Conservation (phyloP, 345 rosid genomes). For the Psidium friedrichsthalianum region DNA sequence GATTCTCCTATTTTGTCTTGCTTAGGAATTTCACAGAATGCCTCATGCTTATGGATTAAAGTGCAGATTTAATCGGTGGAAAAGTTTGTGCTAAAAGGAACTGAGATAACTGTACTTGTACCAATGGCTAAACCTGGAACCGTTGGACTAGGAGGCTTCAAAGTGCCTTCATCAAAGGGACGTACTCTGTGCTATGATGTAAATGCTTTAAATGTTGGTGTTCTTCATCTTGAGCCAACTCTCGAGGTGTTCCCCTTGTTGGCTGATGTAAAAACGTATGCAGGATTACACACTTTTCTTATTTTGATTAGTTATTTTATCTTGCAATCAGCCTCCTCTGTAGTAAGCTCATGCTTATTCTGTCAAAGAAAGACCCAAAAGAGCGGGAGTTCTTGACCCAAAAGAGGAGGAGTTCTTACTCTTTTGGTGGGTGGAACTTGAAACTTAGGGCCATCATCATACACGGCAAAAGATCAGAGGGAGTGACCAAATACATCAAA, state of each 20-base stretch:
- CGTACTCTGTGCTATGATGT: constrained; percentile 88
- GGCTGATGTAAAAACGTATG: constrained; percentile 75
- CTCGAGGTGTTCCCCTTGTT: constrained; percentile 90
- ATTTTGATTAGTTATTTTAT: neutral
- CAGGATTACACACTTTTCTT: constrained; percentile 1
- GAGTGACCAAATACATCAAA: too few species aligned
- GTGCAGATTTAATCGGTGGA: constrained; percentile 98
- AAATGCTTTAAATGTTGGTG: constrained; percentile 90
- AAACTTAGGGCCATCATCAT: too few species aligned
- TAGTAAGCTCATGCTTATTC: neutral
- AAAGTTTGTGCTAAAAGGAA: constrained; percentile 86
- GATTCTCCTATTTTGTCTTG: neutral
- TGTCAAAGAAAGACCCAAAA: neutral
- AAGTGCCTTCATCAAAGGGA: constrained; percentile 94
- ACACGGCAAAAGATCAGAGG: too few species aligned
- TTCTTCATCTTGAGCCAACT: constrained; percentile 93
- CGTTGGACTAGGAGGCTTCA: constrained; percentile 98
- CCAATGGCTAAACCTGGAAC: constrained; percentile 94
- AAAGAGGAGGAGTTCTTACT: neutral
- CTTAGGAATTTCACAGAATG: neutral
- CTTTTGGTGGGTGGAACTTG: too few species aligned
- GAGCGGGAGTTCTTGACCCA: too few species aligned
- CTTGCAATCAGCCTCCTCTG: neutral
- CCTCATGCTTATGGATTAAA: constrained; percentile 1
- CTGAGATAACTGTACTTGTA: constrained; percentile 94